Conservation (phyloP, 83 land plant species). For the Diphasiastrum complanatum region DNA sequence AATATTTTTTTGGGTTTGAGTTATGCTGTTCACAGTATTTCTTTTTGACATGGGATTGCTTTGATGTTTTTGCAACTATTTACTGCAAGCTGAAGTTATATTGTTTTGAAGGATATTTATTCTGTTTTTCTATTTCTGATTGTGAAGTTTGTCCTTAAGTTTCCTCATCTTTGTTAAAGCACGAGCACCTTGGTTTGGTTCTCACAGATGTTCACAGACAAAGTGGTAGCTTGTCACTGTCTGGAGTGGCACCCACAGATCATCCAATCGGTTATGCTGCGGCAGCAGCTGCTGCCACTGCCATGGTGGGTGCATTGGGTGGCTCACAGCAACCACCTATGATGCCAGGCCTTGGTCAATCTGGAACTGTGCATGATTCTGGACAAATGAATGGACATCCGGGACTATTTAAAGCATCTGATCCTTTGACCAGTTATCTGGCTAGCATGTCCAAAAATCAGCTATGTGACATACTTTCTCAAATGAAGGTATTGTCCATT, state of each 20-base stretch:
- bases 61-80: too few species aligned
- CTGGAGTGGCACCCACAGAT: constrained; percentile 5
- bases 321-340: constrained; percentile 3
- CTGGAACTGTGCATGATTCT: too few species aligned
- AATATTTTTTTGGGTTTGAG: neutral
- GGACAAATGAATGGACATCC: neutral
- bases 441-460: constrained; percentile 13
- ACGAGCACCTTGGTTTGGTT: neutral
- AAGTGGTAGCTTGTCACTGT: constrained; percentile 13
- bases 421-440: constrained; percentile 1
- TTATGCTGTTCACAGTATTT: neutral
- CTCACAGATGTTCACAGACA: constrained; percentile 23
- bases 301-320: constrained; percentile 36
- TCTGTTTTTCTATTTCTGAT: too few species aligned
- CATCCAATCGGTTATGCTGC: constrained; percentile 28
- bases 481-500: constrained; percentile 2
- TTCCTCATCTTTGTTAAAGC: too few species aligned
- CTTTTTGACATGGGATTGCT: too few species aligned
- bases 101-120: too few species aligned
- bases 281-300: constrained; percentile 31
- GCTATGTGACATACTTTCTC: neutral
- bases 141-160: too few species aligned
- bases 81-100: too few species aligned
- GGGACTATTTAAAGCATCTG: neutral
- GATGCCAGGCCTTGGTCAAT: neutral